Base-by-base conservation (phyloP, 2,329 filamentous ascomycete species). In the Pseudogymnoascus verrucosus region DNA sequence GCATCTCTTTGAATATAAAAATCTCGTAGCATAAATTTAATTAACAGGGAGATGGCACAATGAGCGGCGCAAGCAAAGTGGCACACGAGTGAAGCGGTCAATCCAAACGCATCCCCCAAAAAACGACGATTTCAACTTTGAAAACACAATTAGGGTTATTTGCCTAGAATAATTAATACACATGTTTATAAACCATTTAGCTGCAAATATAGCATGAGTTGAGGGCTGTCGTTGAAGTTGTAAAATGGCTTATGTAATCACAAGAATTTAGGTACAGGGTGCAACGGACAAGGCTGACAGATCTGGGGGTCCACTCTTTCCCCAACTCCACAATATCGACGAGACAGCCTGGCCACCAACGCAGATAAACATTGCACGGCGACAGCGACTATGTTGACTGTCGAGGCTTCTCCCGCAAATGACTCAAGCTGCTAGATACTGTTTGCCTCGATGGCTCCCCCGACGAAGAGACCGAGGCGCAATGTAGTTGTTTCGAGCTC, bases 381-480 rank as follows among this genome's bases (percentile, higher is more conserved):
- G 23, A 57, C 16, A 36, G 34, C 28, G 51, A 57, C 19, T 21
- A 57, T 57, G 51, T 34, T 34, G 51, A 57, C 28, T 57, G n/a
- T 34, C 26, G 28, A 34, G 16, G 28, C 16, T 34, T 6, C n/a
- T 57, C 28, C 28, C 12, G 19, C 51, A 34, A 57, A 57, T 57
- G 51, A 36, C 21, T 14, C 28, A 14, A 14, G n/a, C 10, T 34
- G n/a, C 28, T 57, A 57, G n/a, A 57, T 57, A 62, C 11, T 21
- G 34, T 12, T 36, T 47, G 60, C 51, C 51, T 40, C 39, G 19
- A 74, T 74, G 73, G 72, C 72, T 64, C 72, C 73, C 64, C 72
- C 73, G 64, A 66, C 70, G 42, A 75, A 74, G 63, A 69, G 84
- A 73, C 82, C 81, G 69, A 83, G 79, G 78, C 82, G 80, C 69